Conservation (phyloP, 169 alveolate species). For the Ichthyophthirius multifiliis region DNA sequence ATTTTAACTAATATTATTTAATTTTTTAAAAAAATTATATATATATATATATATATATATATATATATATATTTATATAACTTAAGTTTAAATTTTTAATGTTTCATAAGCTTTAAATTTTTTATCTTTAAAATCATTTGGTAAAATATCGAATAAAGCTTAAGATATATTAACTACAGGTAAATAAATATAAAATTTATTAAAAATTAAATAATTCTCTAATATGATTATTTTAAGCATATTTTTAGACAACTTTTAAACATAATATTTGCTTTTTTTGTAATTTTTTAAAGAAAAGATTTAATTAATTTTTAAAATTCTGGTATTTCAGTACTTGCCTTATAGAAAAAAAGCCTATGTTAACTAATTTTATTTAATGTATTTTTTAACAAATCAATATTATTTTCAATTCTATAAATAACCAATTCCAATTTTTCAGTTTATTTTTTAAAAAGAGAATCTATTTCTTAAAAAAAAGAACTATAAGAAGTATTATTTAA, state of each 20-base stretch:
- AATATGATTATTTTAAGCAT: background rate
- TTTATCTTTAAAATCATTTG: background rate
- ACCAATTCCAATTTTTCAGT: background rate
- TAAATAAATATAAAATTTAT: too few relatives aligned
- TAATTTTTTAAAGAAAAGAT: background rate
- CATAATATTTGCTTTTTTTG: background rate
- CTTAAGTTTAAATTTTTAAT: background rate
- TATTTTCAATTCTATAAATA: background rate
- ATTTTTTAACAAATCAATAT: background rate
- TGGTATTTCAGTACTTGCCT: background rate
- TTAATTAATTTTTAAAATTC: background rate
- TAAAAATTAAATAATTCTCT: background rate
- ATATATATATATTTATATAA: background rate
- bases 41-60: background rate
- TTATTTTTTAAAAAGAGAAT: background rate
- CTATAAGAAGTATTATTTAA: background rate
- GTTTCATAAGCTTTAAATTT: background rate
- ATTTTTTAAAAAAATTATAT: background rate
- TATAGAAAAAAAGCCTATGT: background rate
- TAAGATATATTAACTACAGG: too few relatives aligned
- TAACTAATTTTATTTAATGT: background rate
- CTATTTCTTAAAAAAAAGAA: background rate
- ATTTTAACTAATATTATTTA: background rate
- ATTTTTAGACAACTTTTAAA: background rate
- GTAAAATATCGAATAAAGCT: too few relatives aligned